phyloP scores from a whole-genome alignment of 139 green algal genomes.

The Chlorella sp. region DNA sequence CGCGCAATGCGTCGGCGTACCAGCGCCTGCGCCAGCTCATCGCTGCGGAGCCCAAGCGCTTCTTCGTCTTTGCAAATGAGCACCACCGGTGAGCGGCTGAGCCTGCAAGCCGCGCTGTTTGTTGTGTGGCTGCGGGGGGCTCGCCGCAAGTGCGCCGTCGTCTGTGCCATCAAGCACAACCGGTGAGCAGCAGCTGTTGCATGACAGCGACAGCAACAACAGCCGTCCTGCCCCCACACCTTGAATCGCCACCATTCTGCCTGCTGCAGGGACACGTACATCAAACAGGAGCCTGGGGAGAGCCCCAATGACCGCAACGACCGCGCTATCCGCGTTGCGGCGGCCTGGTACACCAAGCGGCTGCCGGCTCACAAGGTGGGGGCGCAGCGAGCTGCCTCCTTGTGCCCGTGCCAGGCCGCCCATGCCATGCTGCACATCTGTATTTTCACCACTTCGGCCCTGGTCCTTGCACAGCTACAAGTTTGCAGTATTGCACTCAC shows the following conservation, averaged over 20 bases:
- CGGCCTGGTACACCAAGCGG: constrained; percentile 33
- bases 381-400: too few species aligned
- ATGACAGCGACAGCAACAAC: too few species aligned
- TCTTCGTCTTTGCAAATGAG: constrained; percentile 98
- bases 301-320: constrained; percentile 98
- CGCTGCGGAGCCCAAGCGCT: constrained; percentile 68
- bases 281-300: constrained; percentile 77
- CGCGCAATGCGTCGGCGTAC: constrained; percentile 81
- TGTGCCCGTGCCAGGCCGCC: too few species aligned
- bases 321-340: constrained; percentile 91
- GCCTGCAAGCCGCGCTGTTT: too few species aligned
- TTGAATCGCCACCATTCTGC: neutral
- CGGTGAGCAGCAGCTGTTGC: constrained; percentile 32
- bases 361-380: constrained; percentile 18
- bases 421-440: too few species aligned
- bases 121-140: too few species aligned
- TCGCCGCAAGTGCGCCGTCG: constrained; percentile 84
- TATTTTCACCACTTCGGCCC: too few species aligned
- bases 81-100: constrained; percentile 71
- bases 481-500: too few species aligned
- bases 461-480: too few species aligned
- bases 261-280: constrained; percentile 76
- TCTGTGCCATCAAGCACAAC: constrained; percentile 98
- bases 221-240: too few species aligned
- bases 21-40: constrained; percentile 81